These are phyloP conservation scores for Aspergillus sergii DNA, from an alignment of 2,329 filamentous ascomycete genomes.

Conservation along the genomic window DNA sequence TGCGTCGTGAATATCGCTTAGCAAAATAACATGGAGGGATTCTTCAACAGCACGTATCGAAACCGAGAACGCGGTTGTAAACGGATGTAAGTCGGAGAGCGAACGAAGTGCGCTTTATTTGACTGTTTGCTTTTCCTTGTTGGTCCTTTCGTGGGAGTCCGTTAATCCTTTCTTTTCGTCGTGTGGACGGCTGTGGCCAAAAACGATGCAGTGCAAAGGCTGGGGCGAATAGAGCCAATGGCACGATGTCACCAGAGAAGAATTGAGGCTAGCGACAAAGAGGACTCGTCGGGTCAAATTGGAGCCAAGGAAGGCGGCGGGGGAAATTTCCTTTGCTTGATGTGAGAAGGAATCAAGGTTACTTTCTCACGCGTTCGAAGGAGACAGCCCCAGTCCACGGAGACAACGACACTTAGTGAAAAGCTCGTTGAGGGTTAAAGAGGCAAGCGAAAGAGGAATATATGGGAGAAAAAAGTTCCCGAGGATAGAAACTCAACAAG, in stretches of 20 bases:
- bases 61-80: constrained; percentile 5
- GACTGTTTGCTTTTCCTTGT: constrained; percentile 18
- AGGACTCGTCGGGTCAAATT: constrained; percentile 13
- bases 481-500: constrained; percentile 21
- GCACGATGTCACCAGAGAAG: constrained; percentile 11
- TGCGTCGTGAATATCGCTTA: constrained; percentile 37
- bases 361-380: constrained; percentile 29
- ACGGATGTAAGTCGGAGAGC: constrained; percentile 25
- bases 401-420: constrained; percentile 55
- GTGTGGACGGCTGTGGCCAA: constrained; percentile 6
- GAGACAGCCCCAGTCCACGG: constrained; percentile 29
- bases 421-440: constrained; percentile 46
- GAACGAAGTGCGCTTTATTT: constrained; percentile 27
- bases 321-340: constrained; percentile 6
- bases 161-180: constrained; percentile 7
- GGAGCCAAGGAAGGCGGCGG: constrained; percentile 1
- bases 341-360: constrained; percentile 17
- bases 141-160: constrained; percentile 13
- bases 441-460: constrained; percentile 15
- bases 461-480: constrained; percentile 20
- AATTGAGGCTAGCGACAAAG: constrained; percentile 15
- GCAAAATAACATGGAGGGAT: constrained; percentile 43
- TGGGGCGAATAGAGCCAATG: constrained; percentile 6
- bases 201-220: constrained; percentile 14
- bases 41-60: constrained; percentile 26